phyloP scores from a whole-genome alignment of 768 basidiomycete genomes.

The Terana coerulea region DNA sequence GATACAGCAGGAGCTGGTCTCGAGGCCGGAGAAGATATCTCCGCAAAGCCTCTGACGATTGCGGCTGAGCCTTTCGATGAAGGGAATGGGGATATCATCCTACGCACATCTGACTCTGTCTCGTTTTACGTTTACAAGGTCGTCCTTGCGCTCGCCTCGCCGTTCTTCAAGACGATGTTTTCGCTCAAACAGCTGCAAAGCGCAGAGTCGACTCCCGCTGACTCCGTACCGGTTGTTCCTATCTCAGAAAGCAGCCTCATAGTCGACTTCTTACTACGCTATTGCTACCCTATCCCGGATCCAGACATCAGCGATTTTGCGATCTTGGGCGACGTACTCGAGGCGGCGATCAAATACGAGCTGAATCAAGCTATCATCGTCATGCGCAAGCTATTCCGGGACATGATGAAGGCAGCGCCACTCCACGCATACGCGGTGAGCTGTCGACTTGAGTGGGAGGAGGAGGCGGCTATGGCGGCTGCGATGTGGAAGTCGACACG shows the following conservation, averaged over 20 bases:
- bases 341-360: constrained; percentile 25
- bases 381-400: neutral
- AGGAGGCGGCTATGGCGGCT: constrained; percentile 15
- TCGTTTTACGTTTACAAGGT: constrained; percentile 52
- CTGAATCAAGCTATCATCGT: constrained; percentile 16
- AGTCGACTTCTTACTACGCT: constrained; percentile 19
- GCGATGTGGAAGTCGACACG: neutral
- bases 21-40: no score
- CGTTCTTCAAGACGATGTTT: constrained; percentile 10
- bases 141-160: constrained; percentile 52
- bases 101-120: constrained; percentile 34
- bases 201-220: neutral
- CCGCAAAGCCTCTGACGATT: constrained; percentile 8
- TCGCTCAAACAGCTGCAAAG: neutral
- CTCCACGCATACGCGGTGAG: constrained; percentile 15
- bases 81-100: constrained; percentile 28
- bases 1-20: no score
- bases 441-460: constrained; percentile 12
- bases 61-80: constrained; percentile 27
- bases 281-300: constrained; percentile 21
- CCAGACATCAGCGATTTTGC: constrained; percentile 4
- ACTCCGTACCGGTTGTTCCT: neutral
- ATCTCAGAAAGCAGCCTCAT: constrained; percentile 18
- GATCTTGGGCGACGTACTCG: constrained; percentile 17
- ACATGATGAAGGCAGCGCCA: constrained; percentile 1